A percentile compares a stretch with the other conserved stretches of the same genome.
Conservation (phyloP, 2,329 filamentous ascomycete species). For the Aspergillus felis region DNA sequence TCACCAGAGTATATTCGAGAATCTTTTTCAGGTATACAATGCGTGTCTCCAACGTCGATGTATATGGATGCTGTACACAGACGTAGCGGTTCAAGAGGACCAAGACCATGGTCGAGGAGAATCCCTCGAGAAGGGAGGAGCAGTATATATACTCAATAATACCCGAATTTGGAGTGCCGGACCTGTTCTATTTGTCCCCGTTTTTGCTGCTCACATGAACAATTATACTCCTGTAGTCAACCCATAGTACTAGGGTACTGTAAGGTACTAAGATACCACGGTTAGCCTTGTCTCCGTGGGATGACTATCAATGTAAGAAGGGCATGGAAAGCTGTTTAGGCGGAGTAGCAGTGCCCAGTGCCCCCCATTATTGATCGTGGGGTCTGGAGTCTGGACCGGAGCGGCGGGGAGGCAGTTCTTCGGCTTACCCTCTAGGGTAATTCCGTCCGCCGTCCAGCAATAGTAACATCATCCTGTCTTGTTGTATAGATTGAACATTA, state of each 20-base stretch:
- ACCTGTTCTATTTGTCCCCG: conserved; percentile 9
- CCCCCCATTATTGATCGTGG: background rate
- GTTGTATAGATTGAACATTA: background rate
- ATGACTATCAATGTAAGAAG: background rate
- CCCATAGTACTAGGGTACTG: conserved; percentile 7
- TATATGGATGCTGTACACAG: no score
- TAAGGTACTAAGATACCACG: background rate
- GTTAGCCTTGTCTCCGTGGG: background rate
- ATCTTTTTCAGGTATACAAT: no score
- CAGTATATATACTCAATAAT: background rate
- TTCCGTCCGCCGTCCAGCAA: conserved; percentile 20
- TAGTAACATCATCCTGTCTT: no score
- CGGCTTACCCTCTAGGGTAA: conserved; percentile 31
- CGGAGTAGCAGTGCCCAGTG: no score
- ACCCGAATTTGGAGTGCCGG: background rate
- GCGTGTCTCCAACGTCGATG: no score
- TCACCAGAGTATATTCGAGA: no score
- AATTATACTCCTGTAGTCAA: conserved; percentile 6
- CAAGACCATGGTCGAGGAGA: background rate
- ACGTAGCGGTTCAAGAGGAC: no score
- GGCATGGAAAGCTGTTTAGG: no score
- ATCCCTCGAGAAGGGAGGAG: background rate
- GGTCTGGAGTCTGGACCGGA: background rate
- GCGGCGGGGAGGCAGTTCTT: conserved; percentile 9
- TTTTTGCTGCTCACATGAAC: conserved; percentile 33